Base-by-base conservation (phyloP, 257 asterid genomes). In the Fraxinus quadrangulata region DNA sequence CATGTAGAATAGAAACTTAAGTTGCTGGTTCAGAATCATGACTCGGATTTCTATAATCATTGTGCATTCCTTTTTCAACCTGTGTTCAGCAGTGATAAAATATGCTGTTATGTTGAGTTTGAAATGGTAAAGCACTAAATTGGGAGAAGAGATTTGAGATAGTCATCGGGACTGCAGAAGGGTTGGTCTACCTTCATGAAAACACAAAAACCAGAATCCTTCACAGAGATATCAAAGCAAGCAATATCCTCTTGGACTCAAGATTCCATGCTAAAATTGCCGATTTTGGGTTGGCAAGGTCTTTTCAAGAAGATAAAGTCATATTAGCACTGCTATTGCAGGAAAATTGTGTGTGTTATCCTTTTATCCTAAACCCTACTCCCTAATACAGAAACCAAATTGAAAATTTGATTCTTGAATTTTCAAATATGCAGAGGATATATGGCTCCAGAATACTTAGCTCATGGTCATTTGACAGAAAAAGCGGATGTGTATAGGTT, bases 201-300 rank as follows among this genome's bases (percentile, higher is more conserved):
- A 92, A 92, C 88, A 81, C 86, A n/a, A 87, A 79, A 23, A 83
- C 79, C 54, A 80, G 94, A 83, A 92, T 90, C 72, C 86, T 92
- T 67, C 97, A 92, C 72, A 80, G 97, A 82, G 94, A 92, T 11
- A 92, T 90, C 75, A 92, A 92, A 81, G 90, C 97, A 16, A 90
- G 94, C 78, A 92, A 92, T 21, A 89, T 92, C 61, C 86, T 92
- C 51, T 72, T 90, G 12, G 12, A 37, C 11, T 37, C 10, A 6
- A 34, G 40, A 37, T 37, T 82, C 16, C 80, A 81, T 6, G 78
- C 90, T 34, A 87, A 84, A 75, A 87, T 84, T 3, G 88, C 87
- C 2, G 90, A 87, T 87, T 84, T 87, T 71, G 88, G 90, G 9
- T 71, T 87, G 66, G 90, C 90, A 0, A 87, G 88, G 36, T 87